phyloP scores from a whole-genome alignment of 1,139 yeast genomes.

The Wickerhamomyces sp. region DNA sequence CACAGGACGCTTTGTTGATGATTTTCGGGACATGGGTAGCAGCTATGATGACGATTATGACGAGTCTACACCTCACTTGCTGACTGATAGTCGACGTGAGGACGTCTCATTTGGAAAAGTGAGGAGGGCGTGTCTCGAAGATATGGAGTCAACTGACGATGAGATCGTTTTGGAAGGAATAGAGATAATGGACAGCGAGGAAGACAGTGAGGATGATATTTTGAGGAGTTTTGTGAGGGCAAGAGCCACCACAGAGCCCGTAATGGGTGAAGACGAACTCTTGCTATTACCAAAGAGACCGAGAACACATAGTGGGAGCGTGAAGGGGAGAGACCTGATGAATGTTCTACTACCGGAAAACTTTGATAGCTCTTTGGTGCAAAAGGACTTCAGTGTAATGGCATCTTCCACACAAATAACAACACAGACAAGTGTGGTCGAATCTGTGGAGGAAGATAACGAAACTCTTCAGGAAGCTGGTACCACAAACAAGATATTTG shows the following conservation, averaged over 20 bases:
- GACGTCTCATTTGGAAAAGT: not conserved
- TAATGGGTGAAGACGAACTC: not conserved
- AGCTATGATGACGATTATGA: not conserved
- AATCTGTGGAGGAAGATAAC: no score
- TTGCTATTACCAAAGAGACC: constrained; percentile 3
- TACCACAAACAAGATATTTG: no score
- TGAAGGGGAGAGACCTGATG: not conserved
- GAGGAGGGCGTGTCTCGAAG: not conserved
- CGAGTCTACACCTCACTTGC: not conserved
- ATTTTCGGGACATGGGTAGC: not conserved
- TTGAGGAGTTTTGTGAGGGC: not conserved
- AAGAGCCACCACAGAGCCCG: not conserved
- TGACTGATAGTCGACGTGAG: not conserved
- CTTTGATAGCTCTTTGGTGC: not conserved
- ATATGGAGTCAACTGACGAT: not conserved
- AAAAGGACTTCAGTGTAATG: constrained; percentile 1
- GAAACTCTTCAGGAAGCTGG: no score
- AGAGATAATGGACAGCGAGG: constrained; percentile 9
- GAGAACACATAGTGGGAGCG: not conserved
- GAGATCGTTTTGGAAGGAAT: constrained; percentile 3
- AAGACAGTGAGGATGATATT: constrained; percentile 4
- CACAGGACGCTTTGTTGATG: no score
- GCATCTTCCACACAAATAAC: constrained; percentile 1
- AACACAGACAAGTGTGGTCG: not conserved
- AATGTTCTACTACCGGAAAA: constrained; percentile 2